phyloP scores from a whole-genome alignment of 2,329 filamentous ascomycete species.

The Cladophialophora chaetospira region DNA sequence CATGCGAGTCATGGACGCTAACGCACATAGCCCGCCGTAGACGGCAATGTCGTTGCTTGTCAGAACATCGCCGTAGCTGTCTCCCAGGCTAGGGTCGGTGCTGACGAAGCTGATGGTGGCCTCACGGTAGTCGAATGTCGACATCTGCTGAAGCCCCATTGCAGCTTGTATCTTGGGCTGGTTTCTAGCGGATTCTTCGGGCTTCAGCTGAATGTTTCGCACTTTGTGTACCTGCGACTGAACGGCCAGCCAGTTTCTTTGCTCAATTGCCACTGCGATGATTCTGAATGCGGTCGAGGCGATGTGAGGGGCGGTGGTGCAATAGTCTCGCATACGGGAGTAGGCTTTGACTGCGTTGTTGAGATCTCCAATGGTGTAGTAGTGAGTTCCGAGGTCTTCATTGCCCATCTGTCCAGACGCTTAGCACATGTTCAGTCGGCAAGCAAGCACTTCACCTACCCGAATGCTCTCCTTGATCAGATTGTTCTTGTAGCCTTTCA shows the following conservation, averaged over 20 bases:
- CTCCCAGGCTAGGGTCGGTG: constrained; percentile 56
- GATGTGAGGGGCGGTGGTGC: constrained; percentile 80
- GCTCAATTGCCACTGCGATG: constrained; percentile 73
- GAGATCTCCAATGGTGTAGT: constrained; percentile 76
- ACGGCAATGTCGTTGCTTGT: constrained; percentile 86
- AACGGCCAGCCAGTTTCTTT: constrained; percentile 74
- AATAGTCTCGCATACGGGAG: constrained; percentile 84
- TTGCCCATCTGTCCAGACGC: constrained; percentile 73
- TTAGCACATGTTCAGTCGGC: constrained; percentile 3
- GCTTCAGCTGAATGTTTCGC: constrained; percentile 54
- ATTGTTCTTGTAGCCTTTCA: constrained; percentile 95
- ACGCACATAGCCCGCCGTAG: constrained; percentile 85
- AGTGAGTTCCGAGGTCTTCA: constrained; percentile 85
- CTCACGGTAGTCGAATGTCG: constrained; percentile 58
- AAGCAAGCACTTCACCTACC: constrained; percentile 51
- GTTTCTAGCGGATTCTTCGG: constrained; percentile 60
- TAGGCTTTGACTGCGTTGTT: constrained; percentile 74
- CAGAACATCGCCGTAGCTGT: constrained; percentile 69
- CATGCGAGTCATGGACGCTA: constrained; percentile 82
- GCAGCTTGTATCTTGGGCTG: constrained; percentile 66
- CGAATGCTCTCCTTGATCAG: constrained; percentile 95
- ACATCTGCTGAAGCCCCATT: constrained; percentile 64
- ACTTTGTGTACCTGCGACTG: constrained; percentile 62
- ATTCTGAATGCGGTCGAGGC: constrained; percentile 79
- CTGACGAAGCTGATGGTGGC: constrained; percentile 73